Conservation (phyloP, 2,329 filamentous ascomycete genomes). For the Monosporascus sp. region DNA sequence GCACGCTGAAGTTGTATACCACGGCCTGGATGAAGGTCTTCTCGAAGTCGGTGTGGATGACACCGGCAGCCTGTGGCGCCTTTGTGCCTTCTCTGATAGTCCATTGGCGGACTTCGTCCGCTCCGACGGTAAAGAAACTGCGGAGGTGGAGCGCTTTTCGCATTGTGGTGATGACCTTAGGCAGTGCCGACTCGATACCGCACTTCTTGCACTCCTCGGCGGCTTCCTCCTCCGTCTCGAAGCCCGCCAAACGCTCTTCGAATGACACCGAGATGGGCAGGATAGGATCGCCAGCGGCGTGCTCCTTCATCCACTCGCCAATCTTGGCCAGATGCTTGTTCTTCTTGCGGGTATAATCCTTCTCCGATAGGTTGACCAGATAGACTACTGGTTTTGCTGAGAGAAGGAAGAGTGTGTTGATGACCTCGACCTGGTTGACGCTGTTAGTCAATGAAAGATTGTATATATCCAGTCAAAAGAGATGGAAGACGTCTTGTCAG, state of each 20-base stretch:
- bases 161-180: conserved; percentile 91
- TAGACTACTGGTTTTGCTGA: conserved; percentile 97
- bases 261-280: conserved; percentile 90
- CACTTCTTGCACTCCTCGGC: conserved; percentile 84
- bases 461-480: conserved; percentile 5
- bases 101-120: conserved; percentile 98
- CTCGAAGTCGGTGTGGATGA: conserved; percentile 97
- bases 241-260: conserved; percentile 83
- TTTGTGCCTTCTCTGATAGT: conserved; percentile 94
- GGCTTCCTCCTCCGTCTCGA: conserved; percentile 71
- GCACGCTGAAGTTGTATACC: conserved; percentile 78
- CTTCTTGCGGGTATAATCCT: conserved; percentile 96
- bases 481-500: conserved; percentile 45
- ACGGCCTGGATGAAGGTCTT: conserved; percentile 98
- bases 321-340: conserved; percentile 97
- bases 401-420: conserved; percentile 93
- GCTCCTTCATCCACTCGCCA: conserved; percentile 89
- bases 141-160: conserved; percentile 83
- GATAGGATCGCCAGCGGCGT: conserved; percentile 81
- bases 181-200: conserved; percentile 79
- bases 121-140: conserved; percentile 94
- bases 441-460: conserved; percentile 20
- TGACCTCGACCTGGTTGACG: conserved; percentile 74
- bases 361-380: conserved; percentile 94
- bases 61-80: conserved; percentile 94